Evolutionary conservation across 148 eudicot genomes (phyloP).

Genomic region (Heliamphora exappendiculata): DNA sequence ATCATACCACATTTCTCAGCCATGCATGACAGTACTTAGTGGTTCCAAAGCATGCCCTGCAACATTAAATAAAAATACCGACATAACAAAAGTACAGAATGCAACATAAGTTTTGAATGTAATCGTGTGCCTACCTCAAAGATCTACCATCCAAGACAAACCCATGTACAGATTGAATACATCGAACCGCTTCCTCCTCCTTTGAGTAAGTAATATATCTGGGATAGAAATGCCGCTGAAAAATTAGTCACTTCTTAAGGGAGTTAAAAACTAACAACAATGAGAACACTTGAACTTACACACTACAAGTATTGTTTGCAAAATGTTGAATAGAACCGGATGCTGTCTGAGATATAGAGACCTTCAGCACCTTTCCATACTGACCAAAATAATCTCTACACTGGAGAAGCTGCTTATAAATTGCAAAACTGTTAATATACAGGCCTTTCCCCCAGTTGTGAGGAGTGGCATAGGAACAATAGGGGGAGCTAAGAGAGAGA

Average conservation of each 20-base stretch:
- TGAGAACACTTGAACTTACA: too few relatives aligned
- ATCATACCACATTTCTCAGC: slow-evolving; percentile 85
- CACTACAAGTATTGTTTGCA: slow-evolving; percentile 91
- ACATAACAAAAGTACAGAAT: slow-evolving; percentile 9
- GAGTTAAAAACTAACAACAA: too few relatives aligned
- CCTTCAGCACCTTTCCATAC: slow-evolving; percentile 93
- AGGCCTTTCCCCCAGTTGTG: neutral
- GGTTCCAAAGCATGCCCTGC: slow-evolving; percentile 97
- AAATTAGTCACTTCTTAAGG: neutral
- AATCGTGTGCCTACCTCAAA: slow-evolving; percentile 46
- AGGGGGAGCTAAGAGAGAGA: neutral
- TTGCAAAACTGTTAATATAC: neutral
- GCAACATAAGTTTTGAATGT: neutral
- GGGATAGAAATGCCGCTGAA: slow-evolving; percentile 9
- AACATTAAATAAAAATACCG: slow-evolving; percentile 10
- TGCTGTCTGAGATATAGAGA: slow-evolving; percentile 89
- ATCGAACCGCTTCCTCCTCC: slow-evolving; percentile 93
- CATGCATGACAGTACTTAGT: slow-evolving; percentile 98
- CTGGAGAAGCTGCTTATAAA: slow-evolving; percentile 66
- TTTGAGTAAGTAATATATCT: slow-evolving; percentile 95
- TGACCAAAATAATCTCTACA: slow-evolving; percentile 74
- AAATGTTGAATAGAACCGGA: slow-evolving; percentile 92
- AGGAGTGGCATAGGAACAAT: neutral
- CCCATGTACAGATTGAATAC: slow-evolving; percentile 96
- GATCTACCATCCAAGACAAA: slow-evolving; percentile 70